Base-by-base conservation (phyloP, 23 red algal species). In the Agarophyton chilense region DNA sequence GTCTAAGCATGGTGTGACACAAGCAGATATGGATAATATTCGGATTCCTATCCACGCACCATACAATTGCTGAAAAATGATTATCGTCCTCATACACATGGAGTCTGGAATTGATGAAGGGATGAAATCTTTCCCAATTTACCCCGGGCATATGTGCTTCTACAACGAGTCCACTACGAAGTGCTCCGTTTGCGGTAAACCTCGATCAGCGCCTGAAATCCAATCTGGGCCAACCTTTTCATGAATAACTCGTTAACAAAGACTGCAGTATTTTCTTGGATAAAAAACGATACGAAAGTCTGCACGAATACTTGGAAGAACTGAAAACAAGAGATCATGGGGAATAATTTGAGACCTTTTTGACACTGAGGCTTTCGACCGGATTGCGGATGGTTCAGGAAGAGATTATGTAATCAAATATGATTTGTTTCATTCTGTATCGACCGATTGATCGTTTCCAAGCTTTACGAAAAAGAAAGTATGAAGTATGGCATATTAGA, bases 391-490 rank as follows among this genome's bases (percentile, higher is more conserved):
- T n/a, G n/a, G n/a, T n/a, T n/a, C n/a, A n/a, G n/a, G 28, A 62
- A 19, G 56, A 73, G 8, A 7, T 10, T 42, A 45, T 5, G 17
- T 18, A 29, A 29, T 9, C 33, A 33, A 33, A 18, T 9, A 29
- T 65, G 25, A 33, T 11, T 50, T 78, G 4, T 78, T 50, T 51
- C 3, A 50, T 6, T 7, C 36, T 28, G 24, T 49, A 14, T 78
- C 73, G 41, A 18, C 73, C n/a, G 73, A 78, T 51, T 33, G 52
- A 22, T n/a, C n/a, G n/a, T n/a, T 78, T 78, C 21, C 44, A 78
- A 12, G 73, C 51, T 51, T 78, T 1, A 9, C 19, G 73, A 44
- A 78, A 78, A 4, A 0, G 43, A 14, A 32, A 7, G 19, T 52
- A 78, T 51, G 2, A 45, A 10, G 44, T 47, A 13, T 55, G 73